phyloP scores from a whole-genome alignment of 78 protist genomes.

The Dictyostelium intermedium region DNA sequence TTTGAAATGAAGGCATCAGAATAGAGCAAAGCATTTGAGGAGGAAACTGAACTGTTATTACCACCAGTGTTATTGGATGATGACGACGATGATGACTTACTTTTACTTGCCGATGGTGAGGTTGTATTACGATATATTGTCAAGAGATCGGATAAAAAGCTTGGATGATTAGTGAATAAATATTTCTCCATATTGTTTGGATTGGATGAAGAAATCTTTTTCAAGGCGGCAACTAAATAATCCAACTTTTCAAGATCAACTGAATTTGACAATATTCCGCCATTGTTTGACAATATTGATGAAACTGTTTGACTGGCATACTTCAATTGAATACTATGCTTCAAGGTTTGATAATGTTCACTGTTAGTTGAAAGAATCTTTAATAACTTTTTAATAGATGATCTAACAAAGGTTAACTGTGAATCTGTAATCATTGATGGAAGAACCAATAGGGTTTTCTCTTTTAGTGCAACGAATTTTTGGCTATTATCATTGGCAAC shows the following conservation, averaged over 20 bases:
- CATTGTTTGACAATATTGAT: neutral
- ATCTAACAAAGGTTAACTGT: constrained; percentile 32
- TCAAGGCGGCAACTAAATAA: neutral
- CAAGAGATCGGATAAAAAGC: constrained; percentile 13
- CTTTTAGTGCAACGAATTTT: neutral
- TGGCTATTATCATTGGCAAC: neutral
- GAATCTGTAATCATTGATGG: constrained; percentile 54
- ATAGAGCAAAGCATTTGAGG: neutral
- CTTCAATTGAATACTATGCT: constrained; percentile 11
- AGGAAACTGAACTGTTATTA: neutral
- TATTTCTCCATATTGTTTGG: constrained; percentile 6
- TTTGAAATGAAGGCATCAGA: constrained; percentile 30
- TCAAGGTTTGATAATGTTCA: constrained; percentile 15
- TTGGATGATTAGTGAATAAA: neutral
- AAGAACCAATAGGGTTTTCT: neutral
- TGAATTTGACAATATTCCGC: neutral
- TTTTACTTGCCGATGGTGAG: neutral
- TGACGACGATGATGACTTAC: neutral
- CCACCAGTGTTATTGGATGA: neutral
- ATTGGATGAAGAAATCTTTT: constrained; percentile 23
- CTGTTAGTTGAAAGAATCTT: constrained; percentile 20
- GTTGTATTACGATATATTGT: constrained; percentile 5
- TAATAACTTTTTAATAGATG: constrained; percentile 7
- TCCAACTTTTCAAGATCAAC: constrained; percentile 5
- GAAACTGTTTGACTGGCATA: constrained; percentile 28